phyloP scores from a whole-genome alignment of 768 basidiomycete species.

The Tulasnella sp. region DNA sequence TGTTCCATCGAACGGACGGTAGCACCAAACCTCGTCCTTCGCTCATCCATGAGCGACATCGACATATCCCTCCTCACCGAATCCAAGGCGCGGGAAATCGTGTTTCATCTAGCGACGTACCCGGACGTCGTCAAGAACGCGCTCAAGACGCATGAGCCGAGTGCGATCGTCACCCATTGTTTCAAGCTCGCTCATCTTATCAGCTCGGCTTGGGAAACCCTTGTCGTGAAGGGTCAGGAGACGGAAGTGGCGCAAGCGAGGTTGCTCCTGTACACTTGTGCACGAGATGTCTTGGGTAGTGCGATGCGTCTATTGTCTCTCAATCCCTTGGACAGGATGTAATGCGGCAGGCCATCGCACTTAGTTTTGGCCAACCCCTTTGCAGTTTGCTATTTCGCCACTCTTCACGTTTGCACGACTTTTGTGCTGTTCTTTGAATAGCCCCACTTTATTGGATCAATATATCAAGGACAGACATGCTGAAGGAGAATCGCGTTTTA shows the following conservation, averaged over 20 bases:
- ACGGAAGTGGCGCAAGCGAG: slow-evolving; percentile 72
- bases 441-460: too few species aligned
- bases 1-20: slow-evolving; percentile 82
- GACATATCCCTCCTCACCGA: slow-evolving; percentile 56
- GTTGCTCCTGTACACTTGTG: slow-evolving; percentile 80
- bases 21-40: slow-evolving; percentile 82
- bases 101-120: slow-evolving; percentile 75
- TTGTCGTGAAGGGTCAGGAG: slow-evolving; percentile 74
- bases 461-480: too few species aligned
- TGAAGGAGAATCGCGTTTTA: too few species aligned
- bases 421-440: too few species aligned
- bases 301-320: slow-evolving; percentile 84
- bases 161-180: slow-evolving; percentile 80
- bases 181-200: slow-evolving; percentile 83
- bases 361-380: too few species aligned
- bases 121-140: slow-evolving; percentile 86
- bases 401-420: too few species aligned
- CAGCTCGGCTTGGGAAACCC: slow-evolving; percentile 82
- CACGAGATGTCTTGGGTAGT: slow-evolving; percentile 75
- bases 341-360: too few species aligned
- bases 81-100: slow-evolving; percentile 75
- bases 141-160: slow-evolving; percentile 76
- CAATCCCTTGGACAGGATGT: slow-evolving; percentile 90
- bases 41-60: slow-evolving; percentile 57
- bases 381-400: too few species aligned